Percentiles rank a stretch among this genome's conserved stretches.
These are phyloP conservation scores for Teratosphaeriaceae sp. DNA, from an alignment of 2,329 filamentous ascomycete genomes.

Conservation along the genomic window DNA sequence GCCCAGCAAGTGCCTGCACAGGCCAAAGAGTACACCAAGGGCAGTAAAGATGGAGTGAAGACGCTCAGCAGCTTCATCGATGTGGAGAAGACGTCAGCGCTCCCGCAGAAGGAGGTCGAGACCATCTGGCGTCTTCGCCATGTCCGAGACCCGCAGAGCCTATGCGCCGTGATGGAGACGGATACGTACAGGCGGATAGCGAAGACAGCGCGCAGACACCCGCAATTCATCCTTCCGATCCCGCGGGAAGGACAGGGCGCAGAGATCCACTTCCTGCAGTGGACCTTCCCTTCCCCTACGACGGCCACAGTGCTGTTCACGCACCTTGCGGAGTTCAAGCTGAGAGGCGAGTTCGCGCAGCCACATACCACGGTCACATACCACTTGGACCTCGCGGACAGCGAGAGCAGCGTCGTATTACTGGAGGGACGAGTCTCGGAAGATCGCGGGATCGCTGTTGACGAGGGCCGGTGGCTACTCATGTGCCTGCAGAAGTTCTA, in stretches of 20 bases:
- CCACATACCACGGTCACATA: constrained; percentile 94
- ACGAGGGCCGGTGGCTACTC: constrained; percentile 82
- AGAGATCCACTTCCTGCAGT: constrained; percentile 95
- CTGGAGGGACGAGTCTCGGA: constrained; percentile 77
- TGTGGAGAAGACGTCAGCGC: constrained; percentile 64
- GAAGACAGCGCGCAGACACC: constrained; percentile 62
- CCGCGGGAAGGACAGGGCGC: constrained; percentile 62
- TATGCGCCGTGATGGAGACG: constrained; percentile 77
- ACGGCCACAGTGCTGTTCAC: constrained; percentile 72
- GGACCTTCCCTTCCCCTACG: constrained; percentile 72
- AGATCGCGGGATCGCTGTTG: constrained; percentile 65
- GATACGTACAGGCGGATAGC: constrained; percentile 69
- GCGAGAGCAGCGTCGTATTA: constrained; percentile 73
- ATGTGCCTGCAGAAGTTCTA: constrained; percentile 97
- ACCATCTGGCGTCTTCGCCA: constrained; percentile 87
- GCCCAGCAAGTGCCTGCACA: constrained; percentile 17
- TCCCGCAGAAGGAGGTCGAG: constrained; percentile 77
- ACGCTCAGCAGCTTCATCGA: constrained; percentile 66
- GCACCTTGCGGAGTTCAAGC: constrained; percentile 86
- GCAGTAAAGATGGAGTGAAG: constrained; percentile 47
- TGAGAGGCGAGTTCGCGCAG: constrained; percentile 78
- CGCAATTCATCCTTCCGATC: constrained; percentile 86
- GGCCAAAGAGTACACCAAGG: constrained; percentile 26
- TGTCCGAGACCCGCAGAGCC: constrained; percentile 61
- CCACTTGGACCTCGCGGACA: constrained; percentile 69